These are phyloP conservation scores for Wickerhamiella occidentalis DNA, from an alignment of 805 yeast genomes.

Conservation along the genomic window DNA sequence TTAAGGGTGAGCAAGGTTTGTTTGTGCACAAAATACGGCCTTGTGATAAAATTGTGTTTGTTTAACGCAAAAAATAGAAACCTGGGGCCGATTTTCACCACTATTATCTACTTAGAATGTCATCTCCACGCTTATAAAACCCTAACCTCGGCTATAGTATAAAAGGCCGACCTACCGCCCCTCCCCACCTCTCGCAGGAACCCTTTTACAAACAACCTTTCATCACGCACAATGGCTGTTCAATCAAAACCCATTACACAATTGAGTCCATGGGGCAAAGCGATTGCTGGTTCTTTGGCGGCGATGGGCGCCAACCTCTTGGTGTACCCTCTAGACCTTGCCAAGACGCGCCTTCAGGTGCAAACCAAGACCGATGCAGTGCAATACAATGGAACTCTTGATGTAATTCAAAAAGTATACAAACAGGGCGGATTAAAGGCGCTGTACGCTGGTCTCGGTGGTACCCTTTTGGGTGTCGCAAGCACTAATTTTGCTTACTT, in stretches of 20 bases:
- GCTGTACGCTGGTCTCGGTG: slow-evolving; percentile 58
- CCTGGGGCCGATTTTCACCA: too few species aligned
- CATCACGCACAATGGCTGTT: slow-evolving; percentile 2
- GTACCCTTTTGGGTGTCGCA: slow-evolving; percentile 58
- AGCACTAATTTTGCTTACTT: slow-evolving; percentile 73
- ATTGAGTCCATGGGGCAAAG: slow-evolving; percentile 57
- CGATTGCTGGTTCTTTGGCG: slow-evolving; percentile 72
- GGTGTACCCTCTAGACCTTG: slow-evolving; percentile 70
- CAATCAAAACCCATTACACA: slow-evolving; percentile 12
- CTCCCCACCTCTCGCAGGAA: background rate
- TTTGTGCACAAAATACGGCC: too few species aligned
- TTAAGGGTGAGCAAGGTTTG: too few species aligned
- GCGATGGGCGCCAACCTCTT: slow-evolving; percentile 66
- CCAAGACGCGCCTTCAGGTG: slow-evolving; percentile 66
- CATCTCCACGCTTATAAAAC: background rate
- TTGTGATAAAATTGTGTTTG: too few species aligned
- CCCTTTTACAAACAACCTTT: background rate
- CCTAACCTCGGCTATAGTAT: background rate
- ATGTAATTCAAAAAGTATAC: slow-evolving; percentile 50
- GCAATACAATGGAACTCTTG: slow-evolving; percentile 44
- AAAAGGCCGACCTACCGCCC: background rate
- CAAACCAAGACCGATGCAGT: slow-evolving; percentile 31
- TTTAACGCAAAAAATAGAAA: too few species aligned
- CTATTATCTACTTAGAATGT: too few species aligned
- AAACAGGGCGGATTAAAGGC: slow-evolving; percentile 48